Evolutionary conservation across 331 rosid species (phyloP), one percentile per base, ranked within the genome.

Genomic region (Spiraea crenata): DNA sequence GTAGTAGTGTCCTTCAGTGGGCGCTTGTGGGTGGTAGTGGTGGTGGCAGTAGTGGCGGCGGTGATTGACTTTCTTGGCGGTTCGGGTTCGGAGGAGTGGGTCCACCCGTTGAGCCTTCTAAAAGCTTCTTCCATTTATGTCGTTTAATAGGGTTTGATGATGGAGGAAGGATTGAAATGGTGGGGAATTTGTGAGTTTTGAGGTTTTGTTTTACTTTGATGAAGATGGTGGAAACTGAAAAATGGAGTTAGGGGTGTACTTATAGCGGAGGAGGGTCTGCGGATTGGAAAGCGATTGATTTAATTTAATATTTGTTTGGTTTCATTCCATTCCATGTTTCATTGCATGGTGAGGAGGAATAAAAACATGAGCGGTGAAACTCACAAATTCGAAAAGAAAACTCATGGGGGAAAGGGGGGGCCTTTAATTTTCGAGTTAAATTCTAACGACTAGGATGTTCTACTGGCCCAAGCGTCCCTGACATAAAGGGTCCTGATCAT

Each of bases 41-140:
- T 37, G 10, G 61, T 5, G 13, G 75, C 31, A 15, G 70, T 19
- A 6, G 63, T 9, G 14, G 59, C 6, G 0, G 65, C 10, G 25
- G 76, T 3, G 31, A 70, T 20, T 15, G 71, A 39, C 48, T 82
- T 85, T 9, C 70, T 85, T 9, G 35, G 73, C 64, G 63, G 55
- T 17, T 72, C 75, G 49, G 73, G 64, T 31, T 82, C 84, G 9
- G 83, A 25, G 2, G 70, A 15, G 3, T 71, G 84, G 4, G 73
- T 17, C 8, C 77, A 13, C 3, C 90, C 92, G 63, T 80, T 82
- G 50, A 93, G 81, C 51, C 84, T 85, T 68, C 85, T 71, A 0
- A 87, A 75, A 6, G 92, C 90, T 78, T 93, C 97, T 9, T 93
- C 98, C 98, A 90, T 84, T 2, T 59, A 0, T 7, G 14, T 3